Percentiles rank a stretch among this genome's conserved stretches.
phyloP scores from a whole-genome alignment of 192 early-diverging fungal species.

The Coemansia sp. region DNA sequence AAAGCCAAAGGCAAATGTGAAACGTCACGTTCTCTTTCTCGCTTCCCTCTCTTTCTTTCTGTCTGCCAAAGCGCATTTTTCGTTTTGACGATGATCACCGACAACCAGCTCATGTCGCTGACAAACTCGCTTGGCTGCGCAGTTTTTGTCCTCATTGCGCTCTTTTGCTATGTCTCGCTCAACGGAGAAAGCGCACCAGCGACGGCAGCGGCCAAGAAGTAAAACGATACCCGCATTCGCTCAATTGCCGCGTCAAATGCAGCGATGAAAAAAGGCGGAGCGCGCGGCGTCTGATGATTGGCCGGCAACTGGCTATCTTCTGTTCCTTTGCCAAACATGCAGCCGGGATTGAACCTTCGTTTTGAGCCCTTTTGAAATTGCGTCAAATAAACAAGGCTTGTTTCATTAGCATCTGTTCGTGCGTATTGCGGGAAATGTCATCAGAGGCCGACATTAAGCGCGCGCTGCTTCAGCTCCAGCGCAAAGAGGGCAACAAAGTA shows the following conservation, averaged over 20 bases:
- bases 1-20: neutral
- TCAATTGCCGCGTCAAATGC: neutral
- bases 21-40: neutral
- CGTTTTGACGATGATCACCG: constrained; percentile 12
- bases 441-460: constrained; percentile 34
- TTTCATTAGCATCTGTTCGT: neutral
- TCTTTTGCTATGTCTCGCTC: constrained; percentile 40
- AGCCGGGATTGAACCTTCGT: too few species aligned
- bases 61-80: neutral
- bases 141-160: constrained; percentile 40
- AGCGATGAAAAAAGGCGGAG: neutral
- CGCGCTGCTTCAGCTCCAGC: constrained; percentile 36
- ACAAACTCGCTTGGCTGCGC: constrained; percentile 42
- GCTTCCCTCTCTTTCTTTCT: neutral
- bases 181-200: constrained; percentile 11
- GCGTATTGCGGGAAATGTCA: too few species aligned
- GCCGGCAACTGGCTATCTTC: neutral
- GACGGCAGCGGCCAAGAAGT: neutral
- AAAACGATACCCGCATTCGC: neutral
- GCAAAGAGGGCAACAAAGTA: constrained; percentile 46
- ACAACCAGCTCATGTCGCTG: constrained; percentile 43
- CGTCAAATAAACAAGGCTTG: neutral
- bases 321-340: neutral
- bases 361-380: neutral
- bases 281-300: constrained; percentile 27